Evolutionary conservation across 768 basidiomycete species (phyloP), one percentile per base, ranked within the genome.

Genomic region (Lyophyllum atratum): DNA sequence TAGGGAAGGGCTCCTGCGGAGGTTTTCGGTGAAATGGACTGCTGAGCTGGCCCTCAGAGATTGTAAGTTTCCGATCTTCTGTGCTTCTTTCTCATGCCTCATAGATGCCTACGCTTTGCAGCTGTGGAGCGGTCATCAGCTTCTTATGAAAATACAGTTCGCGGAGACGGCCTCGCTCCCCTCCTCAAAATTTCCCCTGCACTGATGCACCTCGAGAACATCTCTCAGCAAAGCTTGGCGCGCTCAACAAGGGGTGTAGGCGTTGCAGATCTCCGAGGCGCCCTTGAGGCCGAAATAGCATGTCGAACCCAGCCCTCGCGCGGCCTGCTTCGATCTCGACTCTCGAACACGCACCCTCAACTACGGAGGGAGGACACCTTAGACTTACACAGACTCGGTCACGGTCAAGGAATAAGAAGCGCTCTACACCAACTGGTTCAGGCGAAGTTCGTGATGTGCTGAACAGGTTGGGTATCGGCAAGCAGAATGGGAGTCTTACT

Each of bases 161-260:
- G 88, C 22, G 83, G 83, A 54, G 90, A 93, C 62, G 85, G 85
- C 14, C 74, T 88, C 39, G 85, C 89, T 2, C 88, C 90, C 2
- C 79, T 93, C 42, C 80, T 92, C 52, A 91, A 86, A 67, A 84
- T 94, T 31, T 89, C 92, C 5, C 92, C 92, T 31, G 86, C 89
- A 15, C 76, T 96, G 59, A 96, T 95, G 92, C 87, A 91, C 62
- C 90, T 92, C 51, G 91, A 95, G 64, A 96, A 96, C 69, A 77
- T 92, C 31, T 96, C 95, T 6, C 77, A 93, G 54, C 90, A 92
- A 68, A 93, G 92, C 66, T 73, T 96, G 55, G 83, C 89, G 19
- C 83, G 91, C 54, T 90, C 91, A 3, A 84, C 84, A 2, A 82
- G 89, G 56, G 88, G 89, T 0, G 86, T 96, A 15, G 95, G 94